A percentile compares a stretch with the other conserved stretches of the same genome.
phyloP scores from a whole-genome alignment of 352 stramenopile species.

The Phytophthora pistaciae region DNA sequence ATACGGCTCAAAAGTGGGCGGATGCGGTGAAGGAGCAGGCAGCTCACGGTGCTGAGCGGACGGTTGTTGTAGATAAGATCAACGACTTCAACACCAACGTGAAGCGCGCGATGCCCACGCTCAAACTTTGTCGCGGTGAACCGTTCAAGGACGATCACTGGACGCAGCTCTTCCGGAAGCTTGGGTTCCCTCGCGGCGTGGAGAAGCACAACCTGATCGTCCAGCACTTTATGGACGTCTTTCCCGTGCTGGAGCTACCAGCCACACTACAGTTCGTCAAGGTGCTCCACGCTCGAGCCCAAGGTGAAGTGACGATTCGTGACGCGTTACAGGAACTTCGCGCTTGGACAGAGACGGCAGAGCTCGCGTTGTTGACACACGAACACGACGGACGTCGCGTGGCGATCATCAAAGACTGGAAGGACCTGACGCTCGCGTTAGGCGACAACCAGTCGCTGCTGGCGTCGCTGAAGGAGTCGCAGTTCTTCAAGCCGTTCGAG shows the following conservation, averaged over 20 bases:
- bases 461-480: slow-evolving; percentile 95
- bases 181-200: slow-evolving; percentile 87
- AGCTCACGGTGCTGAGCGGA: slow-evolving; percentile 53
- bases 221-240: slow-evolving; percentile 90
- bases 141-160: slow-evolving; percentile 98
- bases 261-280: slow-evolving; percentile 94
- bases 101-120: slow-evolving; percentile 90
- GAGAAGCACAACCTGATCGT: slow-evolving; percentile 92
- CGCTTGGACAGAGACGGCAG: slow-evolving; percentile 92
- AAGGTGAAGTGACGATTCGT: slow-evolving; percentile 95
- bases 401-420: slow-evolving; percentile 97
- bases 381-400: slow-evolving; percentile 83
- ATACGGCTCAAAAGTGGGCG: slow-evolving; percentile 92
- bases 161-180: slow-evolving; percentile 93
- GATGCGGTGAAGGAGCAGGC: slow-evolving; percentile 83
- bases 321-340: slow-evolving; percentile 95
- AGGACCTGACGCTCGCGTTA: slow-evolving; percentile 94
- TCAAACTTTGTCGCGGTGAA: slow-evolving; percentile 96
- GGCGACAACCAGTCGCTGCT: slow-evolving; percentile 96
- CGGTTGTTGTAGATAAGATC: slow-evolving; percentile 80
- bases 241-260: slow-evolving; percentile 82
- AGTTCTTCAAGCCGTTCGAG: slow-evolving; percentile 97
- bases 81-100: slow-evolving; percentile 83
- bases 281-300: slow-evolving; percentile 88
- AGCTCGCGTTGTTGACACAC: slow-evolving; percentile 90